Percentiles rank a stretch among this genome's conserved stretches.
phyloP scores from a whole-genome alignment of 228 moss, liverwort and hornwort genomes.

The Sphagnum magellanicum region DNA sequence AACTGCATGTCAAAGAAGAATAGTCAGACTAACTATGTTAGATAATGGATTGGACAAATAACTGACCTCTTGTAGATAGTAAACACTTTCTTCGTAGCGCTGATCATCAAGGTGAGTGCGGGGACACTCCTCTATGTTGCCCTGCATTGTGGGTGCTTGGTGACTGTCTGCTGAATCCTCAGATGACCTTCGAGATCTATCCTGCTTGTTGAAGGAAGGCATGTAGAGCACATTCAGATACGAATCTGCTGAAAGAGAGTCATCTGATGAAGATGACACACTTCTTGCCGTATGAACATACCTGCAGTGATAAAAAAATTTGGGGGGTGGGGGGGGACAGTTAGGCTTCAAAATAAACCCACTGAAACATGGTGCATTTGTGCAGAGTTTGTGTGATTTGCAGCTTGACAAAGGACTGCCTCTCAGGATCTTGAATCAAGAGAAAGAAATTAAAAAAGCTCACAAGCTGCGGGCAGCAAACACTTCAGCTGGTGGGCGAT shows the following conservation, averaged over 20 bases:
- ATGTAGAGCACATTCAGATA: constrained; percentile 84
- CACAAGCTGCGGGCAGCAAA: constrained; percentile 72
- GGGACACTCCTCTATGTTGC: constrained; percentile 64
- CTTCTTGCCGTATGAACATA: constrained; percentile 82
- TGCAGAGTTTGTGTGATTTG: too few relatives aligned
- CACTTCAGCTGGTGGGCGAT: constrained; percentile 88
- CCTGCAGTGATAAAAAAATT: constrained; percentile 30
- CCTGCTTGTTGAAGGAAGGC: constrained; percentile 74
- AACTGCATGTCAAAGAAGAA: too few relatives aligned
- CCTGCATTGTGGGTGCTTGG: constrained; percentile 28
- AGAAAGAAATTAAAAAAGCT: constrained; percentile 7
- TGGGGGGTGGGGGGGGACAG: too few relatives aligned
- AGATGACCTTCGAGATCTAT: constrained; percentile 76
- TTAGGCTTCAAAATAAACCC: too few relatives aligned
- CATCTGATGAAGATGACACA: constrained; percentile 79
- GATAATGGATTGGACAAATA: background rate
- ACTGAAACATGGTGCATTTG: too few relatives aligned
- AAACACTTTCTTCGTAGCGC: constrained; percentile 85
- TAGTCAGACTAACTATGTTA: background rate
- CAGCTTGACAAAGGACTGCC: too few relatives aligned
- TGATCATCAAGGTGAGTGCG: constrained; percentile 78
- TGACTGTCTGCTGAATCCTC: constrained; percentile 89
- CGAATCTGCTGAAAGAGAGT: constrained; percentile 95
- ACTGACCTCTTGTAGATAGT: constrained; percentile 89
- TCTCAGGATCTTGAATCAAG: too few relatives aligned